Evolutionary conservation across 2,329 filamentous ascomycete genomes (phyloP).

Genomic region (Coleophoma cylindrospora): DNA sequence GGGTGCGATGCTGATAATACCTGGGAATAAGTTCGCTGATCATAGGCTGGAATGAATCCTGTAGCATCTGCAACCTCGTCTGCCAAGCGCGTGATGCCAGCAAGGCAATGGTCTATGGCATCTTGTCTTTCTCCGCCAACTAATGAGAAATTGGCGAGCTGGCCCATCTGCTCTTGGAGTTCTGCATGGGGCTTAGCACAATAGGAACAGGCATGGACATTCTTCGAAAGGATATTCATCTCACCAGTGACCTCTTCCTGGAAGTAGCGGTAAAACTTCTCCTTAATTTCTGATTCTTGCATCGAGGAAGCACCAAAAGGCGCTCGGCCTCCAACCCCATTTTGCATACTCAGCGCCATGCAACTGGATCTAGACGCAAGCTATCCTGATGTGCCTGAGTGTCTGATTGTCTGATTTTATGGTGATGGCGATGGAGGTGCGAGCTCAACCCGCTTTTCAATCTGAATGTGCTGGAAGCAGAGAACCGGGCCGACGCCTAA

Average conservation of each 20-base stretch:
- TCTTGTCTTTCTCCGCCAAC: constrained; percentile 73
- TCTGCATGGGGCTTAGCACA: constrained; percentile 37
- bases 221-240: constrained; percentile 9
- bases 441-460: no score
- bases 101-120: constrained; percentile 74
- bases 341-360: neutral
- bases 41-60: constrained; percentile 79
- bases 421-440: no score
- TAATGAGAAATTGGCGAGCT: constrained; percentile 56
- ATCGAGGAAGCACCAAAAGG: constrained; percentile 12
- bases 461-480: neutral
- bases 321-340: constrained; percentile 3
- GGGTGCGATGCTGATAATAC: constrained; percentile 33
- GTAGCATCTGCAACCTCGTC: constrained; percentile 81
- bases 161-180: constrained; percentile 70
- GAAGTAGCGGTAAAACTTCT: constrained; percentile 82
- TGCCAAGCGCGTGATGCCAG: constrained; percentile 74
- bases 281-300: constrained; percentile 48
- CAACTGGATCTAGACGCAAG: no score
- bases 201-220: no score
- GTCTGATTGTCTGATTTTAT: no score
- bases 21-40: constrained; percentile 80
- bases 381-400: no score
- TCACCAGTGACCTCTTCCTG: constrained; percentile 68
- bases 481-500: neutral